Conservation (phyloP, 352 stramenopile species). For the Phytophthora europaea region DNA sequence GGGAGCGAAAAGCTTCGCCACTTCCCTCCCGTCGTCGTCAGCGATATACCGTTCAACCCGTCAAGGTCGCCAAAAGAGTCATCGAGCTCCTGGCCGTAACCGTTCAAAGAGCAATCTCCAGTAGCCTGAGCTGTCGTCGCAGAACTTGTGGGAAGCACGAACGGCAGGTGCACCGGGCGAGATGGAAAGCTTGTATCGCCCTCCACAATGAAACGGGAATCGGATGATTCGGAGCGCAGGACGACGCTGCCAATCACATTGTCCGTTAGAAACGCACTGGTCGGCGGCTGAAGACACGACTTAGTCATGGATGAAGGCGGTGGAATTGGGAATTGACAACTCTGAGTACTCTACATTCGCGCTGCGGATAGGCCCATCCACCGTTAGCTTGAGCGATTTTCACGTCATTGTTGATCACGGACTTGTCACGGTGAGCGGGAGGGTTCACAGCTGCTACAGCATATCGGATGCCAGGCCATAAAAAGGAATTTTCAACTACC, state of each 20-base stretch:
- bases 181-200: background rate
- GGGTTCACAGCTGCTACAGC: background rate
- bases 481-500: too few species aligned
- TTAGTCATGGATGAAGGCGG: background rate
- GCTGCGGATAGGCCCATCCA: too few species aligned
- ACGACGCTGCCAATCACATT: slow-evolving; percentile 9
- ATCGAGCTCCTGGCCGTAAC: background rate
- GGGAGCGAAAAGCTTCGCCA: background rate
- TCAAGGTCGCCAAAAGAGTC: background rate
- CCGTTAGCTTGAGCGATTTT: too few species aligned
- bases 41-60: background rate
- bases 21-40: background rate
- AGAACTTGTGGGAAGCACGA: background rate
- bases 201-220: background rate
- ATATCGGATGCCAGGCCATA: background rate
- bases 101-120: background rate
- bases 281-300: slow-evolving; percentile 9
- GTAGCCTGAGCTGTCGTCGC: background rate
- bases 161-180: background rate
- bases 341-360: too few species aligned
- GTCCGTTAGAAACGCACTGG: background rate
- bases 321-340: background rate
- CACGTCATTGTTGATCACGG: too few species aligned
- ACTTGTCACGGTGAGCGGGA: background rate
- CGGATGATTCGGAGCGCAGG: background rate